phyloP scores from a whole-genome alignment of 164 flowering plant genomes.

The Dillenia turbinata region DNA sequence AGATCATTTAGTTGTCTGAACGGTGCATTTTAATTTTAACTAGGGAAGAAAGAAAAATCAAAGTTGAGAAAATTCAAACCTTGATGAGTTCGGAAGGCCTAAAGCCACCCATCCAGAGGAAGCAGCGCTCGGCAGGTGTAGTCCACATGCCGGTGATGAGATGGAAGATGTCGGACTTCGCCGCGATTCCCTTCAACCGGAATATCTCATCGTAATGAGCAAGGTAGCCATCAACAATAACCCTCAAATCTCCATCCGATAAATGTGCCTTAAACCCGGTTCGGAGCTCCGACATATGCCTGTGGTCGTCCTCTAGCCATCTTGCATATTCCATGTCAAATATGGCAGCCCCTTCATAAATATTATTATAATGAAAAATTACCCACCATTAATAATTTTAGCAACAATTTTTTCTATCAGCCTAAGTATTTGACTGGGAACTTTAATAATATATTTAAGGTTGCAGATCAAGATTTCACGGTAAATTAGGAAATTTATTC shows the following conservation, averaged over 20 bases:
- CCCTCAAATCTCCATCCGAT: conserved; percentile 60
- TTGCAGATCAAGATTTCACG: no score
- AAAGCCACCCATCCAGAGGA: conserved; percentile 99
- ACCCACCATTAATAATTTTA: no score
- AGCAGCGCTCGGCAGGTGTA: conserved; percentile 92
- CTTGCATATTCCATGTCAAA: conserved; percentile 94
- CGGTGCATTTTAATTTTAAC: no score
- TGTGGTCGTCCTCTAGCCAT: conserved; percentile 85
- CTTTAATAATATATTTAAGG: no score
- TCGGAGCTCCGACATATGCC: conserved; percentile 83
- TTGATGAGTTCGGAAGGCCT: conserved; percentile 94
- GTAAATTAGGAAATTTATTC: no score
- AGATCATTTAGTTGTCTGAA: no score
- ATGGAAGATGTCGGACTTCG: conserved; percentile 87
- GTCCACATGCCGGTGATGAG: conserved; percentile 93
- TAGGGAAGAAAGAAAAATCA: neutral
- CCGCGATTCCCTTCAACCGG: conserved; percentile 68
- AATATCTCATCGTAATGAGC: conserved; percentile 86
- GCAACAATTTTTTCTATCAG: no score
- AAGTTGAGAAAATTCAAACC: conserved; percentile 28
- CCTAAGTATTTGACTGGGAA: no score
- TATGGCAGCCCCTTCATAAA: conserved; percentile 69
- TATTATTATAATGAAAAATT: neutral
- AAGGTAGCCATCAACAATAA: conserved; percentile 61
- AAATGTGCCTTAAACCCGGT: conserved; percentile 66